These are phyloP conservation scores for Thalia dealbata DNA, from an alignment of 176 grass and related monocot species.

Conservation along the genomic window DNA sequence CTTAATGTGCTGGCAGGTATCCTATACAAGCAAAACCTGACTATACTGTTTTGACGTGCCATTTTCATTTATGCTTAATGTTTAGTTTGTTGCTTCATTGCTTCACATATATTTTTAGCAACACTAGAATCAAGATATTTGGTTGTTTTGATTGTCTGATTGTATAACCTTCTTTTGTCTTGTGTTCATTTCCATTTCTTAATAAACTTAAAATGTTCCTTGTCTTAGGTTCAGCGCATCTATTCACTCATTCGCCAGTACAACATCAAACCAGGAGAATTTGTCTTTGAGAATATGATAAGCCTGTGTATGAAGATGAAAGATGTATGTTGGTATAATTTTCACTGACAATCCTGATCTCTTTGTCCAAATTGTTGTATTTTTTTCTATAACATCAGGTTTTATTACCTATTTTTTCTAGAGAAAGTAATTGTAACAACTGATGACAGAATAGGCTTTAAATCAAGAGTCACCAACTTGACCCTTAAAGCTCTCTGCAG, in stretches of 20 bases:
- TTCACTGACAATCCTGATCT: constrained; percentile 1
- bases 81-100: constrained; percentile 16
- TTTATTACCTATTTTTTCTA: no score
- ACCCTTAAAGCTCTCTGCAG: no score
- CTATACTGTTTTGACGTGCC: no score
- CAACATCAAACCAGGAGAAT: constrained; percentile 57
- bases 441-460: no score
- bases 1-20: neutral
- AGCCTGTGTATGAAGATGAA: constrained; percentile 61
- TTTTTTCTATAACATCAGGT: neutral
- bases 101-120: constrained; percentile 17
- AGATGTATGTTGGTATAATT: constrained; percentile 64
- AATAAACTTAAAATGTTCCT: neutral
- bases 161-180: neutral
- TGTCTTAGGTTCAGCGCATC: constrained; percentile 45
- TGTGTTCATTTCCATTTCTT: constrained; percentile 21
- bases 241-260: constrained; percentile 56
- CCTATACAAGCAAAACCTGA: no score
- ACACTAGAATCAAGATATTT: no score
- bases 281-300: constrained; percentile 73
- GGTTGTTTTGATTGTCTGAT: no score
- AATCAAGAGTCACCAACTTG: no score
- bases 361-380: neutral
- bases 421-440: no score
- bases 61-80: no score